Evolutionary conservation across 768 basidiomycete genomes (phyloP).

Genomic region (Russula vinacea): DNA sequence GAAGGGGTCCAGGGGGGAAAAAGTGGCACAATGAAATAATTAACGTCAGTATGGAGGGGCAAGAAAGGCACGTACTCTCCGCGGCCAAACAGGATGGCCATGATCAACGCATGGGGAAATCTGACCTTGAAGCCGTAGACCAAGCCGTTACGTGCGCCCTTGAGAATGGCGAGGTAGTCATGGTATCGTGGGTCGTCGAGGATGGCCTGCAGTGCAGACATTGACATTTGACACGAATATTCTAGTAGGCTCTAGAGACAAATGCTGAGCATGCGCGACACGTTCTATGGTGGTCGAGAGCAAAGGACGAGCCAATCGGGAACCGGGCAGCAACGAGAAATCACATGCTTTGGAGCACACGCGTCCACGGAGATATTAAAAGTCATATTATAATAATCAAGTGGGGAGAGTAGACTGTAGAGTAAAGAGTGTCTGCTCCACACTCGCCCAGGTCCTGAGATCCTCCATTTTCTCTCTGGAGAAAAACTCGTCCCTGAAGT

Average conservation of each 20-base stretch:
- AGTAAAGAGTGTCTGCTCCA: conserved; percentile 17
- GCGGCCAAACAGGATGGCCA: conserved; percentile 90
- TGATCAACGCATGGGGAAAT: conserved; percentile 94
- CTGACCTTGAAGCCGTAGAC: conserved; percentile 89
- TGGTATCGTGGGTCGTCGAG: conserved; percentile 74
- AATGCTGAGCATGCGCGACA: background rate
- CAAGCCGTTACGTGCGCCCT: conserved; percentile 88
- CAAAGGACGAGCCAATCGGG: background rate
- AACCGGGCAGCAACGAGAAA: background rate
- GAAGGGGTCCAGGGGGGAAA: no score
- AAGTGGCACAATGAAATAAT: conserved; percentile 15
- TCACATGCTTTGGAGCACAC: conserved; percentile 20
- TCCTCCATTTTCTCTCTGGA: conserved; percentile 27
- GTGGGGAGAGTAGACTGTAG: background rate
- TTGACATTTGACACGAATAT: conserved; percentile 12
- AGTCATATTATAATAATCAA: background rate
- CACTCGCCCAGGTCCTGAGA: conserved; percentile 14
- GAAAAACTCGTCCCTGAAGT: conserved; percentile 60
- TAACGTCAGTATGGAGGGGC: conserved; percentile 5
- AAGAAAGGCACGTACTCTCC: conserved; percentile 77
- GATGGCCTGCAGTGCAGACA: conserved; percentile 38
- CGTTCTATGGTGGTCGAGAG: background rate
- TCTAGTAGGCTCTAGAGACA: background rate
- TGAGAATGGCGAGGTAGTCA: conserved; percentile 88
- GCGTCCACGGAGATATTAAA: background rate